phyloP scores from a whole-genome alignment of 371 early-diverging fungal genomes.

The Globomyces sp. region DNA sequence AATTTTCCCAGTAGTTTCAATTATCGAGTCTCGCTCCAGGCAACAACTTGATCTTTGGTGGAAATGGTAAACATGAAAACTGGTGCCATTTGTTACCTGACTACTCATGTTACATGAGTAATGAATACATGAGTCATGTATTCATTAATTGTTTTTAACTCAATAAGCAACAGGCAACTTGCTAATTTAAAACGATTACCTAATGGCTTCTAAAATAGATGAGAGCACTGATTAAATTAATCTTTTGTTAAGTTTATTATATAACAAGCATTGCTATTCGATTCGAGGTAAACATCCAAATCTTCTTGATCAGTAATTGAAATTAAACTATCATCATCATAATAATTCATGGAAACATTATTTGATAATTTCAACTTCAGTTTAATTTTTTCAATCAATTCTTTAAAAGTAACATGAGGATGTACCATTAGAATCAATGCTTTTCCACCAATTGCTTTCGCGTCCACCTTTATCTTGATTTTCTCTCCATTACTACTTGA shows the following conservation, averaged over 20 bases:
- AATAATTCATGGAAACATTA: not conserved
- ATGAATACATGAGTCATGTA: not conserved
- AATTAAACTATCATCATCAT: constrained; percentile 9
- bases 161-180: not conserved
- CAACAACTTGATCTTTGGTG: too few species aligned
- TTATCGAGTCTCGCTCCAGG: too few species aligned
- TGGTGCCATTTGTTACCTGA: too few species aligned
- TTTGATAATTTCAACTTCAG: not conserved
- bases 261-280: not conserved
- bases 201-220: too few species aligned
- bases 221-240: too few species aligned
- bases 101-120: not conserved
- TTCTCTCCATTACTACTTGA: not conserved
- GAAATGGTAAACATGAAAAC: too few species aligned
- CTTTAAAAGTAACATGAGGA: not conserved
- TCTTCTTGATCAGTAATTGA: constrained; percentile 9
- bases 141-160: not conserved
- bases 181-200: not conserved
- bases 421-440: not conserved
- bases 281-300: constrained; percentile 1
- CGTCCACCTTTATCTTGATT: constrained; percentile 12
- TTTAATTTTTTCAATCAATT: not conserved
- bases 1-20: too few species aligned
- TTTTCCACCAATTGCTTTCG: not conserved
- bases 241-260: too few species aligned